Evolutionary conservation across 305 asterid genomes (phyloP).

Genomic region (Fraxinus angustifolia): DNA sequence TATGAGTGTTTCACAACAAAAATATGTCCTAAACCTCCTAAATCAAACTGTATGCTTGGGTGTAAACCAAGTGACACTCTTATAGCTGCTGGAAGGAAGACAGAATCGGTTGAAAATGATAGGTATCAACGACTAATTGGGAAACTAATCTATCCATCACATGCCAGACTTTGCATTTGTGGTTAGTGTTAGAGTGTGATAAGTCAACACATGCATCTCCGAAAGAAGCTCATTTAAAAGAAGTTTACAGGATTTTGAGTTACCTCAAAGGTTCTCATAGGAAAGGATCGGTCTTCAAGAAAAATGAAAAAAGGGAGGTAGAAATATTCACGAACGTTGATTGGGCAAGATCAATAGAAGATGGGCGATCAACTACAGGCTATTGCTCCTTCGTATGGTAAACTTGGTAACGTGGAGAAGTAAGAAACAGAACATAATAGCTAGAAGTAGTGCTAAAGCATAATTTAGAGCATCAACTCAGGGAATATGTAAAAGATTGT

Average conservation of each 20-base stretch:
- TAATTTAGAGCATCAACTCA: neutral
- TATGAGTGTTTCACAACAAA: neutral
- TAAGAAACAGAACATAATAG: neutral
- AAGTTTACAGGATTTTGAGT: neutral
- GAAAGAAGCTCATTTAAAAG: neutral
- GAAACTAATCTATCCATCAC: no score
- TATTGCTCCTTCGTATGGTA: neutral
- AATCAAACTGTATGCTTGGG: neutral
- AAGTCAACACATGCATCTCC: neutral
- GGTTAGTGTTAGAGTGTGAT: neutral
- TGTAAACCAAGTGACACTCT: neutral
- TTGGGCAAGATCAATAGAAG: neutral
- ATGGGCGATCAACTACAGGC: neutral
- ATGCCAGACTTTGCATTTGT: neutral
- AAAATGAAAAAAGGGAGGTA: neutral
- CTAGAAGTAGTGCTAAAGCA: neutral
- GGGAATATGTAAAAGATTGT: neutral
- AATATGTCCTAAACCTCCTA: neutral
- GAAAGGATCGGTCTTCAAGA: neutral
- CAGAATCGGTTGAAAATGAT: neutral
- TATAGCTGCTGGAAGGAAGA: neutral
- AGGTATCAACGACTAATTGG: neutral
- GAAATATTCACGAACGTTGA: neutral
- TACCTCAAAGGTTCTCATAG: neutral
- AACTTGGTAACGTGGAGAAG: neutral